A percentile compares a stretch with the other conserved stretches of the same genome.
Evolutionary conservation across 495 filamentous ascomycete species (phyloP).

Genomic region (Penicillium canariense): DNA sequence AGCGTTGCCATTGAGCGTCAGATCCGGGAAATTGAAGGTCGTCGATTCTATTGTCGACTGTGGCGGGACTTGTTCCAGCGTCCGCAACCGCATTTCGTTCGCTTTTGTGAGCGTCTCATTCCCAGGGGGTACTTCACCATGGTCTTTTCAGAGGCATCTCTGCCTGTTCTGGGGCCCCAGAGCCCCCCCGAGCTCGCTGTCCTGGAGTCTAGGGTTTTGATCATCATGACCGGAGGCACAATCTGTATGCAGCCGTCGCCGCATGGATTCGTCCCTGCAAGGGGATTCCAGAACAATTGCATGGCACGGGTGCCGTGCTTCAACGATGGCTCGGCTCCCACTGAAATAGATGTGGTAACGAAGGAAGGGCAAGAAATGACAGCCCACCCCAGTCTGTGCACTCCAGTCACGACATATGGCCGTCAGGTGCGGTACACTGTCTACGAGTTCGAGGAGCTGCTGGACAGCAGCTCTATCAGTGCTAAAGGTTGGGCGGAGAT

Average conservation of each 20-base stretch:
- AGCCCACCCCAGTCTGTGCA: constrained; percentile 62
- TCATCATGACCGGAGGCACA: constrained; percentile 93
- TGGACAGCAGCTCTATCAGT: constrained; percentile 92
- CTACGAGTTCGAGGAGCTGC: constrained; percentile 79
- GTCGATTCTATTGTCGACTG: neutral
- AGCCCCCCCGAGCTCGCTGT: constrained; percentile 24
- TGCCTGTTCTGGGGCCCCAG: constrained; percentile 25
- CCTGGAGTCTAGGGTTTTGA: constrained; percentile 75
- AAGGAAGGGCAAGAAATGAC: constrained; percentile 44
- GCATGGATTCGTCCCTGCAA: constrained; percentile 65
- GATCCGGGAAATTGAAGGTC: neutral
- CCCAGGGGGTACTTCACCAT: constrained; percentile 19
- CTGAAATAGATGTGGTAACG: constrained; percentile 52
- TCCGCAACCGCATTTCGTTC: neutral
- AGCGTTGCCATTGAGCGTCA: neutral
- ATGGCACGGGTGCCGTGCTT: constrained; percentile 83
- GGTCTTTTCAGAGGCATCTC: constrained; percentile 19
- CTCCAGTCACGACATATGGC: constrained; percentile 77
- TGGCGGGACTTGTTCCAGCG: neutral
- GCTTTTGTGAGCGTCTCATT: neutral
- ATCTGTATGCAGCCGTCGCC: constrained; percentile 86
- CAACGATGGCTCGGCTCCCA: constrained; percentile 74
- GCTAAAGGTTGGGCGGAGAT: constrained; percentile 89
- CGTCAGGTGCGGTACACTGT: constrained; percentile 82
- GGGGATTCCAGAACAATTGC: constrained; percentile 79